These are phyloP conservation scores for Typha latifolia DNA, from an alignment of 176 grass and related monocot genomes.

Conservation along the genomic window DNA sequence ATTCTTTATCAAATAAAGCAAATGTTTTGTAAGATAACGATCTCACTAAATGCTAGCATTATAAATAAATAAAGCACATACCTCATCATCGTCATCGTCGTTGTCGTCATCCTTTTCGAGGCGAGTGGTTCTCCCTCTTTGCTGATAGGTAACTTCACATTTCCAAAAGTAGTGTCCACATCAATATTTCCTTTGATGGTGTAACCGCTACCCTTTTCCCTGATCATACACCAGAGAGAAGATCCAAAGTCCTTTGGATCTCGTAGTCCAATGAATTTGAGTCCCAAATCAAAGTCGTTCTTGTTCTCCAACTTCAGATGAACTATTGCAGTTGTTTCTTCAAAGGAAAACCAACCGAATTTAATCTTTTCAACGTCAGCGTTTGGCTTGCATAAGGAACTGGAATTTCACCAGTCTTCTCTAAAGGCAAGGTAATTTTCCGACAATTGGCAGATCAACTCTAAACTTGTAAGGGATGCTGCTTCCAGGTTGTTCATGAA, in stretches of 20 bases:
- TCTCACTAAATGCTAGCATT: too few species aligned
- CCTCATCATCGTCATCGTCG: too few species aligned
- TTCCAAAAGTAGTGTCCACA: conserved; percentile 83
- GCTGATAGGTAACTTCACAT: conserved; percentile 88
- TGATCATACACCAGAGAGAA: conserved; percentile 93
- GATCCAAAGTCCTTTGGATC: conserved; percentile 88
- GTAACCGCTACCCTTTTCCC: conserved; percentile 67
- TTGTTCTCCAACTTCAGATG: conserved; percentile 95
- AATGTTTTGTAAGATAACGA: too few species aligned
- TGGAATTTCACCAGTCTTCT: conserved; percentile 80
- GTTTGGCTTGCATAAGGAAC: conserved; percentile 91
- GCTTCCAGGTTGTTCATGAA: conserved; percentile 80
- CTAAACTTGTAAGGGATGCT: conserved; percentile 85
- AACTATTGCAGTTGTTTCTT: conserved; percentile 75
- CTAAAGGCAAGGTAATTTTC: conserved; percentile 69
- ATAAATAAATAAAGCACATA: too few species aligned
- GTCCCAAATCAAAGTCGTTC: conserved; percentile 77
- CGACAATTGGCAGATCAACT: conserved; percentile 68
- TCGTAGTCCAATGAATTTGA: conserved; percentile 79
- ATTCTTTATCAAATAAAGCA: too few species aligned
- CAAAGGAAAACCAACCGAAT: conserved; percentile 81
- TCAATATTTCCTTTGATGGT: conserved; percentile 84
- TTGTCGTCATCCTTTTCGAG: conserved; percentile 91
- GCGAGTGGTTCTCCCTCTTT: conserved; percentile 74
- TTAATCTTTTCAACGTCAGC: conserved; percentile 89